A percentile compares a stretch with the other conserved stretches of the same genome.
Evolutionary conservation across 2,329 filamentous ascomycete species (phyloP).

Genomic region (Xenoacremonium recifei): DNA sequence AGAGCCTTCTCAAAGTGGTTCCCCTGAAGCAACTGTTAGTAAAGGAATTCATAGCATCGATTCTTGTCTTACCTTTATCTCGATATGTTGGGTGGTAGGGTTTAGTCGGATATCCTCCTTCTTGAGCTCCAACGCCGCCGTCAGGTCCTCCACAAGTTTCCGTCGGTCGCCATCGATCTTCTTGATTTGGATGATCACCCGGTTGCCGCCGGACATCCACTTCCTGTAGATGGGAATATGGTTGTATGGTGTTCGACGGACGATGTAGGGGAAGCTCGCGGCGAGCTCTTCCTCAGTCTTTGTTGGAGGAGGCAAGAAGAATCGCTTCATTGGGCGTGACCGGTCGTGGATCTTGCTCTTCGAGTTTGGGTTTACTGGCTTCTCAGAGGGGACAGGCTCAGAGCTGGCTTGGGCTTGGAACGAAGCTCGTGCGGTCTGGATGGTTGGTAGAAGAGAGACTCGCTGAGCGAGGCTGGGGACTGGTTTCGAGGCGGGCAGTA

Average conservation of each 20-base stretch:
- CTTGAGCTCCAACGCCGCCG: slow-evolving; percentile 54
- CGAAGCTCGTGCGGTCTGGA: slow-evolving; percentile 16
- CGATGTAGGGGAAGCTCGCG: slow-evolving; percentile 56
- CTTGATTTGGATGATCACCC: slow-evolving; percentile 71
- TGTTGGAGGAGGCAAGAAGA: slow-evolving; percentile 28
- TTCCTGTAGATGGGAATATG: slow-evolving; percentile 77
- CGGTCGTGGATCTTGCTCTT: slow-evolving; percentile 25
- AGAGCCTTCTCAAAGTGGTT: slow-evolving; percentile 28
- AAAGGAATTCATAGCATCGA: too few relatives aligned
- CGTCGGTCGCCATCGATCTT: slow-evolving; percentile 73
- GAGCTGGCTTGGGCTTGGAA: slow-evolving; percentile 23
- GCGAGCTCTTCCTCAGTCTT: slow-evolving; percentile 30
- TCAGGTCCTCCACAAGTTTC: slow-evolving; percentile 63
- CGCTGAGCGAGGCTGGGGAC: slow-evolving; percentile 10
- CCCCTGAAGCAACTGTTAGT: slow-evolving; percentile 27
- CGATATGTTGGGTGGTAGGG: slow-evolving; percentile 68
- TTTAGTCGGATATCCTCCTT: slow-evolving; percentile 53
- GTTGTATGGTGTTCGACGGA: slow-evolving; percentile 68
- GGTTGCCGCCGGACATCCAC: slow-evolving; percentile 72
- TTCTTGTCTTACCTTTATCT: slow-evolving; percentile 61
- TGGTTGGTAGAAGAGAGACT: slow-evolving; percentile 13
- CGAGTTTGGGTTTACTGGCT: slow-evolving; percentile 21
- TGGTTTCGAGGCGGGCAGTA: slow-evolving; percentile 2
- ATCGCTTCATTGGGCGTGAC: slow-evolving; percentile 22
- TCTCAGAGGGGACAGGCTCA: slow-evolving; percentile 18